A percentile compares a stretch with the other conserved stretches of the same genome.
These are phyloP conservation scores for Pythium angustatum DNA, from an alignment of 352 stramenopile genomes.

Conservation along the genomic window DNA sequence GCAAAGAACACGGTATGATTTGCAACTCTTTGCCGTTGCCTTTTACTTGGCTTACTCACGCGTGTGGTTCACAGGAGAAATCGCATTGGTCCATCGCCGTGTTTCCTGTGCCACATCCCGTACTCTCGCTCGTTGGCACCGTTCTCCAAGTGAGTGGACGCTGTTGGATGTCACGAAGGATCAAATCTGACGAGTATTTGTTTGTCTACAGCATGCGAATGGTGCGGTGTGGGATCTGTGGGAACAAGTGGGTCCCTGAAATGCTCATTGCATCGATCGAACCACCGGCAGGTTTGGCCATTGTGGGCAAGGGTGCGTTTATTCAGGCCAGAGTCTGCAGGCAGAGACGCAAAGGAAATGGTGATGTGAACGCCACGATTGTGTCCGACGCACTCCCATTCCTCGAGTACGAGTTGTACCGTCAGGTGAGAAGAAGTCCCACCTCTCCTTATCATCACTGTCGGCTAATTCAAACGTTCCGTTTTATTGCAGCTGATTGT, in stretches of 20 bases:
- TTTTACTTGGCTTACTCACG: background rate
- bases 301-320: slow-evolving; percentile 92
- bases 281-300: slow-evolving; percentile 73
- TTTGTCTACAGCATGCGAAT: slow-evolving; percentile 91
- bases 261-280: slow-evolving; percentile 92
- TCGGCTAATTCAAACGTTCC: too few relatives aligned
- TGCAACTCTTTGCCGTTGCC: background rate
- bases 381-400: slow-evolving; percentile 97
- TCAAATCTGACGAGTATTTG: slow-evolving; percentile 8
- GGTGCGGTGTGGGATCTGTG: slow-evolving; percentile 95
- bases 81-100: slow-evolving; percentile 71
- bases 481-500: slow-evolving; percentile 71
- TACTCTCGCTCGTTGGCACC: slow-evolving; percentile 95
- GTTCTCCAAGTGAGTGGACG: slow-evolving; percentile 89
- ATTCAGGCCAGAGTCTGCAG: slow-evolving; percentile 96
- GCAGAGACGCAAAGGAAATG: slow-evolving; percentile 87
- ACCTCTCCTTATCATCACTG: too few relatives aligned
- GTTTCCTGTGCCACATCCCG: slow-evolving; percentile 96
- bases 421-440: slow-evolving; percentile 89
- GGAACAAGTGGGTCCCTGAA: slow-evolving; percentile 98
- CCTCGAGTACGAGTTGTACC: slow-evolving; percentile 97
- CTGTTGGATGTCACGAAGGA: background rate
- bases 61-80: slow-evolving; percentile 34
- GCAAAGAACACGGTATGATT: slow-evolving; percentile 22
- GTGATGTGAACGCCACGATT: slow-evolving; percentile 95